Evolutionary conservation across 2,329 filamentous ascomycete genomes (phyloP), one percentile per base, ranked within the genome.

Genomic region (Nemania abortiva): DNA sequence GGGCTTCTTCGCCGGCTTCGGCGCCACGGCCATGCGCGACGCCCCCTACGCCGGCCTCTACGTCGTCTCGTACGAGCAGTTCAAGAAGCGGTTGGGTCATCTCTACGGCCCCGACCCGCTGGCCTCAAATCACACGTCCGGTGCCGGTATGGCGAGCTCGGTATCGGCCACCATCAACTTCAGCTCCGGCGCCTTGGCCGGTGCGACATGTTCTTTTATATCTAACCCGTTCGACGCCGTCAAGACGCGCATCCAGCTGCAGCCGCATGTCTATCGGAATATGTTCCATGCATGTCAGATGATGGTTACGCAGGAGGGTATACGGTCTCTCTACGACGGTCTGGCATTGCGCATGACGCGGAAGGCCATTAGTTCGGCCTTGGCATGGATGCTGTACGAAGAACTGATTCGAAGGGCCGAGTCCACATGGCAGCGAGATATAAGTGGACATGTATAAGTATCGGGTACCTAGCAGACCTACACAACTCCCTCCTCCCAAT

Each of bases 201-300:
- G 94, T 0, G 91, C 91, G 1, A 83, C 92, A 34, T 97, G 94
- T 64, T 98, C 95, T 0, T 91, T 91, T 3, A 86, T 98, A 45
- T 98, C 96, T 9, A 99, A 99, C 79, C 96, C 96, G 0, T 98
- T 98, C 77, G 96, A 99, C 81, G 94, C 94, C 0, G 90, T 98
- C 80, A 99, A 99, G 84, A 99, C 96, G 24, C 86, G 96, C 58
- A 90, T 99, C 74, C 96, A 99, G 82, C 85, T 99, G 39, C 93
- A 97, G 84, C 96, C 96, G 3, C 85, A 85, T 6, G 87, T 88
- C 66, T 99, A 98, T 78, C 86, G 87, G 39, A 98, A 98, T 76
- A 93, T 95, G 87, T 81, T 92, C 73, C 89, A 92, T 70, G 94
- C 95, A 0, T 90, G 87, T 49, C 87, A 85, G 76, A 86, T 90